Conservation (phyloP, 495 filamentous ascomycete species). For the Talaromyces wortmannii region DNA sequence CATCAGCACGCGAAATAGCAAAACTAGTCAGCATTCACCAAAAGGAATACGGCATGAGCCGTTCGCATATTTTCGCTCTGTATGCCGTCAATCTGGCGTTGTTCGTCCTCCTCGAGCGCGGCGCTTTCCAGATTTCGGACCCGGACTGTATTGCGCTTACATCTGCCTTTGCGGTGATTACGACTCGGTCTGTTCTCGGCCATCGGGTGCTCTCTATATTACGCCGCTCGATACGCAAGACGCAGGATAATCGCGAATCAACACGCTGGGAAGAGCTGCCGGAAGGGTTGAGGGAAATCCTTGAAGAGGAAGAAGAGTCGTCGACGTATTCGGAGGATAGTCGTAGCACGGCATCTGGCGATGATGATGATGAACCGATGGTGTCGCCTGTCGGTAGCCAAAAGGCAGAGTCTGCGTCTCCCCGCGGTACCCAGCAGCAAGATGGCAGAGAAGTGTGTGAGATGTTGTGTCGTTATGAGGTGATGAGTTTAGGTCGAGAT, state of each 20-base stretch:
- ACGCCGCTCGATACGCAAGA: constrained; percentile 23
- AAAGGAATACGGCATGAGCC: constrained; percentile 29
- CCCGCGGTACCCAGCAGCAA: constrained; percentile 9
- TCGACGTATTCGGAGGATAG: neutral
- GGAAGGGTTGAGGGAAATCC: constrained; percentile 30
- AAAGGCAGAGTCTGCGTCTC: neutral
- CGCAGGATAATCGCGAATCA: constrained; percentile 19
- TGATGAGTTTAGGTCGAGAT: constrained; percentile 33
- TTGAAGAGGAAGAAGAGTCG: constrained; percentile 21
- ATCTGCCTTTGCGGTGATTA: constrained; percentile 29
- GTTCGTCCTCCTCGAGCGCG: constrained; percentile 29
- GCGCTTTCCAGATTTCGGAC: constrained; percentile 29
- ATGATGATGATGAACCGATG: constrained; percentile 7
- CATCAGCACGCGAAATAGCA: constrained; percentile 27
- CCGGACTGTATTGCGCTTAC: constrained; percentile 29
- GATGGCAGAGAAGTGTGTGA: constrained; percentile 21
- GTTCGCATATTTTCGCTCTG: constrained; percentile 35
- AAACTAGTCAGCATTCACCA: constrained; percentile 24
- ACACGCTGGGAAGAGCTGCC: constrained; percentile 14
- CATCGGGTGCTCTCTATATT: constrained; percentile 36
- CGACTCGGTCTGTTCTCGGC: constrained; percentile 30
- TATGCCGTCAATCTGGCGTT: constrained; percentile 39
- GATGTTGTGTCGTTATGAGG: constrained; percentile 39
- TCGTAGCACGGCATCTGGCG: neutral
- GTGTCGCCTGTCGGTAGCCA: constrained; percentile 5